Conservation (phyloP, 495 filamentous ascomycete genomes). For the Aspergillus ellipticus region DNA sequence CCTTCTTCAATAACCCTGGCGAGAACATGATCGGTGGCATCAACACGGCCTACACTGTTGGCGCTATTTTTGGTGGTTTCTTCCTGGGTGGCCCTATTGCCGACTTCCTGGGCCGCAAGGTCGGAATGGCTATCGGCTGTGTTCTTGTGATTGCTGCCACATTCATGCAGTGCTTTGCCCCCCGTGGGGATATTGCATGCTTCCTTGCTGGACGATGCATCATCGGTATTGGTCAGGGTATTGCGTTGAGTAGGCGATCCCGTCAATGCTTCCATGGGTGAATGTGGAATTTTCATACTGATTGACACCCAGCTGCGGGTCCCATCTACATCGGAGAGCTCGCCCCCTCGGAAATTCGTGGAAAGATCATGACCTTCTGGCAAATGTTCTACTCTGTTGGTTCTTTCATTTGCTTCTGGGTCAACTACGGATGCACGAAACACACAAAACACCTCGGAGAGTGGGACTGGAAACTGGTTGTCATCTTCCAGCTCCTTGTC, state of each 20-base stretch:
- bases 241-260: slow-evolving; percentile 53
- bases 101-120: slow-evolving; percentile 54
- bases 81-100: slow-evolving; percentile 56
- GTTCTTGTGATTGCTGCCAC: slow-evolving; percentile 56
- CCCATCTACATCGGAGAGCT: slow-evolving; percentile 63
- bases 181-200: slow-evolving; percentile 50
- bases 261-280: neutral
- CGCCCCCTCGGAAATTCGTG: slow-evolving; percentile 55
- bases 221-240: slow-evolving; percentile 62
- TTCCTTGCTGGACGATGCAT: slow-evolving; percentile 60
- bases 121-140: slow-evolving; percentile 56
- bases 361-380: slow-evolving; percentile 65
- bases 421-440: slow-evolving; percentile 54
- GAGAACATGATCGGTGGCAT: slow-evolving; percentile 50
- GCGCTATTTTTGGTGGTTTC: slow-evolving; percentile 59
- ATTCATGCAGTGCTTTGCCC: slow-evolving; percentile 59
- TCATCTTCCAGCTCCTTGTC: slow-evolving; percentile 60
- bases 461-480: slow-evolving; percentile 61
- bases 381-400: slow-evolving; percentile 64
- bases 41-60: slow-evolving; percentile 62
- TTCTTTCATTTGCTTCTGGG: slow-evolving; percentile 61
- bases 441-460: slow-evolving; percentile 49
- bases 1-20: slow-evolving; percentile 53
- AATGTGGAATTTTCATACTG: neutral
- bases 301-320: slow-evolving; percentile 39